Base-by-base conservation (phyloP, 345 rosid genomes). In the Raphanus sativus region DNA sequence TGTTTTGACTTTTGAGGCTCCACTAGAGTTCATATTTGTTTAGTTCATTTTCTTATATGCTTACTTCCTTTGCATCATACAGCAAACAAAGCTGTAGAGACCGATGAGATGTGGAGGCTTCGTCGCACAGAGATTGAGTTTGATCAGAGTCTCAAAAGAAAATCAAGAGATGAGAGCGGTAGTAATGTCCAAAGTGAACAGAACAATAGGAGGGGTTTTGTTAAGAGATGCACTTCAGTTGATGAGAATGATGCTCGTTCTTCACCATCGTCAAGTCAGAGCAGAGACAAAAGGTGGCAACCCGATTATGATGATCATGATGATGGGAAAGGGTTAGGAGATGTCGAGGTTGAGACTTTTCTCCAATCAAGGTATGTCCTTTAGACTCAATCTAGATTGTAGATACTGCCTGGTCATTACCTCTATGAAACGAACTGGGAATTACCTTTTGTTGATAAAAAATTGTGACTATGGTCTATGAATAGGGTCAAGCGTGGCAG, bases 51-150 rank as follows among this genome's bases (percentile, higher is more conserved):
- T 64, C 76, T 70, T 29, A 56, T 71, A 9, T 55, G 15, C 29
- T 64, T 71, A 11, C 38, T 67, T 48, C 62, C 45, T 67, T 34
- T 67, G 36, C 6, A 8, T 15, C 10, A 8, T 61, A 8, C 86
- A 92, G 98, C 97, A 56, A 92, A 92, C 81, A 87, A 85, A 89
- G 86, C 87, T 54, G 91, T 89, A 69, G 97, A 94, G 82, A 90
- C 89, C 67, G 88, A 82, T 70, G 98, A 94, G 83, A 90, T 94
- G 97, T 94, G 98, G 96, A 87, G 83, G 28, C 76, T 82, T 63
- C 90, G 92, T 33, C 85, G 87, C 65, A 87, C 89, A 86, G 98
- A 92, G 84, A 75, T 80, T 63, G 88, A 92, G 83, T 70, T 85
- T 62, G 80, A 82, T 78, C 80, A 84, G 62, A 86, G 85, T 69